These are phyloP conservation scores for Astrothelium macrocarpum DNA, from an alignment of 495 filamentous ascomycete genomes.

Conservation along the genomic window DNA sequence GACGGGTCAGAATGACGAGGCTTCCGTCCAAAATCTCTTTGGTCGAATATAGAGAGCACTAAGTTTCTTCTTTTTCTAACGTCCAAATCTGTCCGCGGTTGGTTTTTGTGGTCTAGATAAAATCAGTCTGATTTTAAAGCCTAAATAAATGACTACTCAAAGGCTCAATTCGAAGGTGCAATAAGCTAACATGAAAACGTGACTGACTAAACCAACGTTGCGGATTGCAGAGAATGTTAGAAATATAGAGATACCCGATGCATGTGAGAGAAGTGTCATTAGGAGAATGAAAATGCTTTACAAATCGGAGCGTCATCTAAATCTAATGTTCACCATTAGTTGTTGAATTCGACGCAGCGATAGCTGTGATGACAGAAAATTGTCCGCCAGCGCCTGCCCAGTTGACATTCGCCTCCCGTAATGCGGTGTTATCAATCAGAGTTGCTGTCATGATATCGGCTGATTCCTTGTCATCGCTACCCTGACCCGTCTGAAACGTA, in stretches of 20 bases:
- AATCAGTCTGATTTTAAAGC: not conserved
- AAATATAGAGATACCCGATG: not conserved
- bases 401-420: conserved; percentile 48
- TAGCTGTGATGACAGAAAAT: conserved; percentile 49
- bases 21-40: not conserved
- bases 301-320: not conserved
- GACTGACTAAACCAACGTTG: not conserved
- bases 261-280: not conserved
- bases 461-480: conserved; percentile 28
- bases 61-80: not conserved
- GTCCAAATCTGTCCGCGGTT: not conserved
- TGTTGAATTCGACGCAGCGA: conserved; percentile 1
- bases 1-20: not conserved
- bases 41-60: not conserved
- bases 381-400: conserved; percentile 56
- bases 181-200: not conserved
- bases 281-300: not conserved
- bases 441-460: conserved; percentile 51
- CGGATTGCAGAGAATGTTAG: not conserved
- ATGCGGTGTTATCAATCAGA: conserved; percentile 54
- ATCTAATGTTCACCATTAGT: not conserved
- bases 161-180: not conserved
- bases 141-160: not conserved
- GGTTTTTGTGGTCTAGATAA: not conserved
- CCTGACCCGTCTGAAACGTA: conserved; percentile 57